Evolutionary conservation across 805 yeast genomes (phyloP), one percentile per base, ranked within the genome.

Genomic region (Tetrapisispora iriomotensis): DNA sequence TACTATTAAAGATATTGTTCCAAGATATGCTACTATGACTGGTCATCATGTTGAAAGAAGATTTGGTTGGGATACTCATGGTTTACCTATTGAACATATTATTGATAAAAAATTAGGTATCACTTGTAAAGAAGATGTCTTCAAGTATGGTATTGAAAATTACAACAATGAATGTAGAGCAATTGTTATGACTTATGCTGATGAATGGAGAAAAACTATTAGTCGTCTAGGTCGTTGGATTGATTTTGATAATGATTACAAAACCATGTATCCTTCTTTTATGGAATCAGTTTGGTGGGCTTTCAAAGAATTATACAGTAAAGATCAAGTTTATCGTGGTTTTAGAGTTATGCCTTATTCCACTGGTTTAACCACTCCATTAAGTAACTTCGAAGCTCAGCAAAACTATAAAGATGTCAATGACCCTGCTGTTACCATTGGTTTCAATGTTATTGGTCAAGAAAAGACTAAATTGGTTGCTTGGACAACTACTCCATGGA

Each of bases 271-370:
- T 62, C 96, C 96, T 34, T 71, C 80, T 41, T 92, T 86, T 54
- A 92, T 92, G 99, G 99, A 92, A 69, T 84, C 96, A 34, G 92
- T 80, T 36, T 92, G 99, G 99, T 92, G 98, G 98, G 95, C 86
- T 24, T 92, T 92, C 74, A 79, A 82, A 68, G 78, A 86, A 66
- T 70, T 92, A 51, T 86, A 69, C 61, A 79, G 82, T 42, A 92
- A 88, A 65, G 82, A 78, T 38, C 76, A 84, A 41, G 97, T 92
- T 34, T 92, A 92, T 70, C 77, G 94, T 65, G 98, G 98, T 43
- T 79, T 76, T 63, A 78, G 95, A 62, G 99, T 92, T 39, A 92
- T 92, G 99, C 99, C 99, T 34, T 92, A 92, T 66, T 90, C 97
- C 21, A 90, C 97, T 29, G 99, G 95, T 41, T 80, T 84, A 48